Evolutionary conservation across 495 filamentous ascomycete genomes (phyloP), one percentile per base, ranked within the genome.

Genomic region (Hypoxylon fuscum): DNA sequence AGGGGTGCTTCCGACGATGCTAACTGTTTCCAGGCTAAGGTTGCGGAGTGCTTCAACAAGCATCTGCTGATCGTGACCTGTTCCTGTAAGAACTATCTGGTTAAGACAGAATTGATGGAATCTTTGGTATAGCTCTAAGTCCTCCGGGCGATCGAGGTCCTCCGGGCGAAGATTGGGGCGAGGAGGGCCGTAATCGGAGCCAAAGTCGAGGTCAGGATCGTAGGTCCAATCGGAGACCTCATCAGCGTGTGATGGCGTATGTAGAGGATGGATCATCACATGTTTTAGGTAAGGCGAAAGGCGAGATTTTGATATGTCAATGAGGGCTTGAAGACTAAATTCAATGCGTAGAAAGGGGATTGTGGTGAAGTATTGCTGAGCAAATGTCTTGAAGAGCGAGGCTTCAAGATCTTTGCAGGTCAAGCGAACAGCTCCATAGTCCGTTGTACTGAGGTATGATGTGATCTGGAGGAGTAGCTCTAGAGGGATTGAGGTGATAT

Each of bases 351-450:
- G 81, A 69, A 86, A 86, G 62, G 83, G 80, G 41, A 77, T 77
- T 63, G 81, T 83, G 18, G 75, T 69, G 67, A 86, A 86, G 72
- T 83, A 86, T 60, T 85, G 81, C 18, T 69, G 66, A 8, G 78
- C 63, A 59, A 86, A 86, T 17, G 53, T 66, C 53, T 76, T 58
- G 67, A 76, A 79, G n/a, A 83, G 66, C 3, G 58, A 46, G 5
- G 43, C 62, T 46, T 85, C 83, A 11, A 83, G 40, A 18, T 58
- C 46, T 51, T 70, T 79, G 72, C 81, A 83, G 5, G 74, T 74
- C 17, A 69, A 55, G 29, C 83, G 77, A 21, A 85, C 59, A 29
- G 67, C 70, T 22, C 75, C 72, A n/a, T 81, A 77, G 18, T 83
- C 81, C 0, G 56, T 27, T 0, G 82, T 84, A 0, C 68, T 62